Conservation (phyloP, 1,139 yeast genomes). For the Magnusiomyces sp. region DNA sequence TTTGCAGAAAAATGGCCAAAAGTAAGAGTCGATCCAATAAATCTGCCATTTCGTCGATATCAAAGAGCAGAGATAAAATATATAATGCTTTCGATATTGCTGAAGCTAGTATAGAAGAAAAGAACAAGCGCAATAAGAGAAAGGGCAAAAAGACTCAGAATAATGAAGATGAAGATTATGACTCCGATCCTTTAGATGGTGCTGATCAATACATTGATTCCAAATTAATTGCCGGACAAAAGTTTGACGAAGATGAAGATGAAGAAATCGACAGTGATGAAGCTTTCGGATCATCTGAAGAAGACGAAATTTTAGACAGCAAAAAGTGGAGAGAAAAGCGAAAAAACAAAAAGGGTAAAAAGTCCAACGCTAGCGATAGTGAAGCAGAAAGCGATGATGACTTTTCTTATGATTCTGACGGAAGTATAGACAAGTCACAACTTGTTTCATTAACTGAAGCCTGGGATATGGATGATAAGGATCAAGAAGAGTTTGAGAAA, state of each 20-base stretch:
- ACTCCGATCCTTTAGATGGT: conserved; percentile 31
- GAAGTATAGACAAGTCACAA: conserved; percentile 61
- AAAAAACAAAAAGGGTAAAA: conserved; percentile 15
- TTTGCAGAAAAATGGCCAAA: background rate
- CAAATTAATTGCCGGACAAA: conserved; percentile 20
- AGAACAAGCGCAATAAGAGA: conserved; percentile 16
- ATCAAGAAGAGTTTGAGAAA: conserved; percentile 21
- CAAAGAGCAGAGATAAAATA: conserved; percentile 21
- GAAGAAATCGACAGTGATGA: conserved; percentile 40
- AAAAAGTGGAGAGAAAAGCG: conserved; percentile 18
- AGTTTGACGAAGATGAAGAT: conserved; percentile 33
- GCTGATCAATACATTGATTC: conserved; percentile 17
- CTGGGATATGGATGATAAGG: conserved; percentile 72
- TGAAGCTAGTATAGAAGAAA: conserved; percentile 23
- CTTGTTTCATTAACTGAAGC: conserved; percentile 72
- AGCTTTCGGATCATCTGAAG: conserved; percentile 32
- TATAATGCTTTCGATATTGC: conserved; percentile 46
- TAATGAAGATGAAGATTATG: conserved; percentile 24
- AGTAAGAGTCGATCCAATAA: background rate
- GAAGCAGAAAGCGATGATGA: conserved; percentile 23
- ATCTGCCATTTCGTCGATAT: conserved; percentile 3
- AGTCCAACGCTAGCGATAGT: conserved; percentile 12
- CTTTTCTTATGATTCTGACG: conserved; percentile 33
- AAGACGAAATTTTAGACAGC: conserved; percentile 21
- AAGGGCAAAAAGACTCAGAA: conserved; percentile 14